phyloP scores from a whole-genome alignment of 495 filamentous ascomycete species.

The Aspergillus egyptiacus region DNA sequence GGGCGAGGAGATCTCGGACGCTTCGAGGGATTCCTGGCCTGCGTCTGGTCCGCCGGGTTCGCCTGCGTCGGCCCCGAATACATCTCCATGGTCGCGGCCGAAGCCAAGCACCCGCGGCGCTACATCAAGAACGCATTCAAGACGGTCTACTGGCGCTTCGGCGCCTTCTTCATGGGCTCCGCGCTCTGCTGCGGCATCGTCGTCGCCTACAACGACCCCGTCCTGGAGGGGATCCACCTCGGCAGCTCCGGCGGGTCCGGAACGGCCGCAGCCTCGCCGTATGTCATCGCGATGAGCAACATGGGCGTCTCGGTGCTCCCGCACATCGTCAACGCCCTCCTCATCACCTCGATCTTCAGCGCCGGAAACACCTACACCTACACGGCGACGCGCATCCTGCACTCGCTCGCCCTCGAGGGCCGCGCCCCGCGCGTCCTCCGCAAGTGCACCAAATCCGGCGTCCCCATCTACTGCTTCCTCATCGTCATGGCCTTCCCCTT shows the following conservation, averaged over 20 bases:
- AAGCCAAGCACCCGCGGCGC: constrained; percentile 61
- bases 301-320: constrained; percentile 59
- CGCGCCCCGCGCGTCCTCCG: constrained; percentile 50
- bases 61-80: constrained; percentile 60
- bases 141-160: constrained; percentile 65
- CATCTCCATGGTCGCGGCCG: constrained; percentile 71
- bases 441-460: constrained; percentile 35
- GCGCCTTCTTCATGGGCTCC: constrained; percentile 65
- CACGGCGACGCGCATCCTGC: constrained; percentile 57
- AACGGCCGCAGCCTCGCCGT: constrained; percentile 57
- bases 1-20: constrained; percentile 53
- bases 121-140: constrained; percentile 55
- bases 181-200: constrained; percentile 62
- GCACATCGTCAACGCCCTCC: constrained; percentile 67
- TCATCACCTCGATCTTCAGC: constrained; percentile 59
- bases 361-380: constrained; percentile 74
- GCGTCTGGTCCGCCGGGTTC: constrained; percentile 46
- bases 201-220: constrained; percentile 52
- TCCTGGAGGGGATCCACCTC: constrained; percentile 27
- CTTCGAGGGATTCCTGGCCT: constrained; percentile 67
- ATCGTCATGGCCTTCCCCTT: constrained; percentile 42
- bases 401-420: constrained; percentile 51
- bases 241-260: constrained; percentile 35
- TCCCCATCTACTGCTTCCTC: constrained; percentile 38
- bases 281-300: constrained; percentile 53